These are phyloP conservation scores for Beauveria sp. DNA, from an alignment of 2,329 filamentous ascomycete species.

Conservation along the genomic window DNA sequence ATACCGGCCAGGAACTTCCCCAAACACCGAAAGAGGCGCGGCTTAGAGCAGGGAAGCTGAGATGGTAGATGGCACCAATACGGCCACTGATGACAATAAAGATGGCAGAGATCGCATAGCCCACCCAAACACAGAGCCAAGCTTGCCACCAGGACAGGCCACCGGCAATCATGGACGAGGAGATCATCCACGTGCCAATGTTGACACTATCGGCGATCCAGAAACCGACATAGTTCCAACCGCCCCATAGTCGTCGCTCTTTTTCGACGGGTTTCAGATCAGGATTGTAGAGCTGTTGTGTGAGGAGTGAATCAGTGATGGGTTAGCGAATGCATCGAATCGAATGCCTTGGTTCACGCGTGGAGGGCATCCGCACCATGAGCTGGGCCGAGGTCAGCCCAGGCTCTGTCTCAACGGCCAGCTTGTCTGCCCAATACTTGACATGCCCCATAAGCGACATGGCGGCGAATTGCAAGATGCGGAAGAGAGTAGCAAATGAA, in stretches of 20 bases:
- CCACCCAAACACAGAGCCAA: constrained; percentile 81
- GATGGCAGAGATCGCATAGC: constrained; percentile 67
- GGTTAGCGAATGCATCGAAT: neutral
- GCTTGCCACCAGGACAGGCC: constrained; percentile 89
- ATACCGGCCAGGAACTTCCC: constrained; percentile 81
- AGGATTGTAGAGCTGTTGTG: constrained; percentile 62
- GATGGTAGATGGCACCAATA: constrained; percentile 81
- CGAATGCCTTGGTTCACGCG: neutral
- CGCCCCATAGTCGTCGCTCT: constrained; percentile 71
- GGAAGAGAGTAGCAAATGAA: neutral
- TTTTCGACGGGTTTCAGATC: constrained; percentile 77
- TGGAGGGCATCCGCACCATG: constrained; percentile 46
- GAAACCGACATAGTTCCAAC: constrained; percentile 84
- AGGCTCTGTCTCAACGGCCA: constrained; percentile 67
- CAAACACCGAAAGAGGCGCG: constrained; percentile 80
- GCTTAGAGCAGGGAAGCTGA: constrained; percentile 76
- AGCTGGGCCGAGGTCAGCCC: constrained; percentile 72
- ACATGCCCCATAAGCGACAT: constrained; percentile 24
- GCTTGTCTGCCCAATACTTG: constrained; percentile 44
- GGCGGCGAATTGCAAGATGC: neutral
- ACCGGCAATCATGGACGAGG: constrained; percentile 68
- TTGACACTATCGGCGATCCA: constrained; percentile 84
- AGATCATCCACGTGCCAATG: constrained; percentile 93
- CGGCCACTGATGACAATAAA: constrained; percentile 75
- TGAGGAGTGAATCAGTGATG: neutral